Evolutionary conservation across 2,329 filamentous ascomycete species (phyloP), one percentile per base, ranked within the genome.

Genomic region (Rugonectria rugulosa): DNA sequence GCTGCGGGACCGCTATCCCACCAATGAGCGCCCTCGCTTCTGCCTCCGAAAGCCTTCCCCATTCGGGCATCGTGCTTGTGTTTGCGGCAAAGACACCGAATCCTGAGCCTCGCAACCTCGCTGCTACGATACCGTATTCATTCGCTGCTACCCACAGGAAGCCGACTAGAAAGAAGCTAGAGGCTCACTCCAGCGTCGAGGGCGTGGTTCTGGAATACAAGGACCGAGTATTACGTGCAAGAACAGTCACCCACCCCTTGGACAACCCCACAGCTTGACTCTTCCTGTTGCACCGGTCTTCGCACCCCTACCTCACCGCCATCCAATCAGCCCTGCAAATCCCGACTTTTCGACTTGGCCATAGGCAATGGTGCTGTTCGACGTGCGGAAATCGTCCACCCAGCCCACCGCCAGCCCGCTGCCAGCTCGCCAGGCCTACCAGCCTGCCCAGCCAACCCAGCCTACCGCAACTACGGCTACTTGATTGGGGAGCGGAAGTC

Each of bases 271-370:
- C 65, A 60, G 20, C 40, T 14, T 14, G 24, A 27, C 24, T 27
- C 65, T 48, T 60, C 57, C 43, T 59, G 43, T 32, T 36, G 32
- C 32, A 15, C 14, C 32, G n/a, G 32, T 36, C 32, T 32, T 32
- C 8, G 45, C 26, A 52, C 53, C 48, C 48, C 48, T 54, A 62
- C 64, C 64, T 60, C 57, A 61, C 62, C 56, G 57, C 61, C 56
- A 56, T 55, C 64, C 65, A 67, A 67, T 67, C 65, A 65, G 65
- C 63, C 63, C 56, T 65, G 63, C 55, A 63, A 54, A 48, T 59
- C 60, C 58, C 37, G 38, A 40, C 3, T 5, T 36, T 34, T 45
- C 15, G 27, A 56, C 46, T 44, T 29, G 37, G 29, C 24, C 44
- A 21, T 26, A 47, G 52, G 47, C 53, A 61, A 64, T 61, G 53